Evolutionary conservation across 306 rosid species (phyloP).

Genomic region (Cajanus cajan): DNA sequence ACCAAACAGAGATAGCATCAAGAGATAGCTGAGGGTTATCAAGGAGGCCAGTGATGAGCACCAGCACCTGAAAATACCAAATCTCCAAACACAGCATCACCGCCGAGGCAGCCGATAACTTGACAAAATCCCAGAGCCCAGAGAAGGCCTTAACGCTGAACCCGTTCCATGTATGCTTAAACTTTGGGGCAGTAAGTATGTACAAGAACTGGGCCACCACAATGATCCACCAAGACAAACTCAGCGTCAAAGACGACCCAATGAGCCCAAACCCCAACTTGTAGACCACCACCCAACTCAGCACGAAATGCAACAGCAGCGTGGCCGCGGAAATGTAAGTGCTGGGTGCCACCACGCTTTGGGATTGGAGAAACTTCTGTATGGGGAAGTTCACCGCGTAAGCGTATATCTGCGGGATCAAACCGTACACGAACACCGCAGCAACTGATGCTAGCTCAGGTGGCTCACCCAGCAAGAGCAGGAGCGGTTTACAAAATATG

Average conservation of each 20-base stretch:
- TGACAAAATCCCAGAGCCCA: slow-evolving; percentile 50
- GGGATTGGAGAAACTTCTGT: slow-evolving; percentile 74
- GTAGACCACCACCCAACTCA: slow-evolving; percentile 62
- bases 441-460: slow-evolving; percentile 47
- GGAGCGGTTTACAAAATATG: slow-evolving; percentile 45
- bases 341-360: slow-evolving; percentile 68
- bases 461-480: slow-evolving; percentile 47
- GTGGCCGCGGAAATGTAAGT: slow-evolving; percentile 56
- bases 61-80: slow-evolving; percentile 73
- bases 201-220: slow-evolving; percentile 57
- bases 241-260: slow-evolving; percentile 58
- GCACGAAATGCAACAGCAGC: slow-evolving; percentile 38
- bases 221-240: slow-evolving; percentile 79
- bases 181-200: slow-evolving; percentile 28
- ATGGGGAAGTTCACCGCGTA: slow-evolving; percentile 80
- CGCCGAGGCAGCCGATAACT: slow-evolving; percentile 63
- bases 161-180: slow-evolving; percentile 58
- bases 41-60: slow-evolving; percentile 66
- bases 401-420: slow-evolving; percentile 76
- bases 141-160: slow-evolving; percentile 48
- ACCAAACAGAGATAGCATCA: slow-evolving; percentile 67
- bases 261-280: slow-evolving; percentile 49
- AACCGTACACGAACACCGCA: slow-evolving; percentile 56
- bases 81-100: slow-evolving; percentile 79
- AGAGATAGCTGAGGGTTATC: slow-evolving; percentile 59